A percentile compares a stretch with the other conserved stretches of the same genome.
Evolutionary conservation across 2,329 filamentous ascomycete species (phyloP).

Genomic region (Chaetothyriales sp.): DNA sequence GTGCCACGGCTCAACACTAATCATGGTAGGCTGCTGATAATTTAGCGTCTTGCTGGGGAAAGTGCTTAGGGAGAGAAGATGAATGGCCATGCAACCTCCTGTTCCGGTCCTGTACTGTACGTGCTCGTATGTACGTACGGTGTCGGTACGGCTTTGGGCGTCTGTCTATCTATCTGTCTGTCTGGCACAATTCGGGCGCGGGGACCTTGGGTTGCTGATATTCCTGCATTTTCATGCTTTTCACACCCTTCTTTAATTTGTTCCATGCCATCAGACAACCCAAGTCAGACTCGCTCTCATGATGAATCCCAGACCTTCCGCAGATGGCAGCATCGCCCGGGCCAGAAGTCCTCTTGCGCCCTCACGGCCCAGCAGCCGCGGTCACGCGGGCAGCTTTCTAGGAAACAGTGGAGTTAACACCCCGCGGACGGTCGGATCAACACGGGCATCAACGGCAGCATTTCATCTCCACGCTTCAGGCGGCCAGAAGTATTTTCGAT

Average conservation of each 20-base stretch:
- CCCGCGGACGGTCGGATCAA: neutral
- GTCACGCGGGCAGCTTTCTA: neutral
- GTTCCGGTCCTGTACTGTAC: too few species aligned
- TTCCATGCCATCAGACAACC: neutral
- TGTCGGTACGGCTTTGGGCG: neutral
- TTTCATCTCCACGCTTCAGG: conserved; percentile 2
- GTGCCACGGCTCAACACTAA: neutral
- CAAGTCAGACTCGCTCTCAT: neutral
- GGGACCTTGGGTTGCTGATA: too few species aligned
- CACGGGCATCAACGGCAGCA: conserved; percentile 2
- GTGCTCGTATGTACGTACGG: too few species aligned
- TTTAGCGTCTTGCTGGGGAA: neutral
- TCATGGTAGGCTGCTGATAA: neutral
- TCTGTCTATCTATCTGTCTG: too few species aligned
- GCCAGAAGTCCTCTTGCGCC: neutral
- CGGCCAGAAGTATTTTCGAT: conserved; percentile 41
- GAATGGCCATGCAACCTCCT: neutral
- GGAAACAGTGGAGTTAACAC: neutral
- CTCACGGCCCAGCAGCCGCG: neutral
- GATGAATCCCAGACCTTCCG: neutral
- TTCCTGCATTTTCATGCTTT: neutral
- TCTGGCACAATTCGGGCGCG: too few species aligned
- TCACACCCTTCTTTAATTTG: neutral
- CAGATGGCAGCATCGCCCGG: neutral
- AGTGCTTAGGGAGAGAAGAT: neutral